Evolutionary conservation across 768 basidiomycete species (phyloP), one percentile per base, ranked within the genome.

Genomic region (Hydnum rufescens): DNA sequence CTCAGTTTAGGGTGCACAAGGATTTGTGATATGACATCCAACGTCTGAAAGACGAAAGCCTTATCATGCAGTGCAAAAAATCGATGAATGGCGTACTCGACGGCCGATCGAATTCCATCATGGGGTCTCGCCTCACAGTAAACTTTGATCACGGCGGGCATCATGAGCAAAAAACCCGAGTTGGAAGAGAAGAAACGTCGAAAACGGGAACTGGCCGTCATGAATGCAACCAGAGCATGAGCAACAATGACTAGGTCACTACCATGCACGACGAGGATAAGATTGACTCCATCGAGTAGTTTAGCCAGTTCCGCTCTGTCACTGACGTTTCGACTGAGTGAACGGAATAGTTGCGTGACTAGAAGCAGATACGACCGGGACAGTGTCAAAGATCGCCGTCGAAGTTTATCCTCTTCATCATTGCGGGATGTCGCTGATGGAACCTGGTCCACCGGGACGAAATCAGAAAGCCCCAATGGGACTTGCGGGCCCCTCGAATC

Each of bases 141-240:
- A 23, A 77, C 70, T 59, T 82, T 82, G 59, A 82, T 63, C 8
- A 87, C 65, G 2, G 72, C 71, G 0, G 81, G 78, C 71, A 87
- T 79, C 63, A 85, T 83, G 26, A 86, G 68, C 2, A 72, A 73
- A 61, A 82, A 87, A 25, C 77, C 81, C 29, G 75, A 75, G 16
- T 77, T 77, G 2, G 79, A 75, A 4, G 74, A 74, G 62, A 86
- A 82, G 19, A 87, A 63, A n/a, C 83, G 74, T 29, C 75, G 71
- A 59, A 85, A 87, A 18, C 83, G 75, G 4, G 81, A 81, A 49
- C 76, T 78, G 0, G 82, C 83, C 16, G 77, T 73, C 78, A 83
- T 78, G 29, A 80, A 69, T 4, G 76, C 82, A 81, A 84, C 77
- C 61, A 85, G 65, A 4, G 76, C 71, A 55, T 83, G 82, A 32